Percentiles rank a stretch among this genome's conserved stretches.
These are phyloP conservation scores for Nemania diffusa DNA, from an alignment of 2,329 filamentous ascomycete genomes.

Conservation along the genomic window DNA sequence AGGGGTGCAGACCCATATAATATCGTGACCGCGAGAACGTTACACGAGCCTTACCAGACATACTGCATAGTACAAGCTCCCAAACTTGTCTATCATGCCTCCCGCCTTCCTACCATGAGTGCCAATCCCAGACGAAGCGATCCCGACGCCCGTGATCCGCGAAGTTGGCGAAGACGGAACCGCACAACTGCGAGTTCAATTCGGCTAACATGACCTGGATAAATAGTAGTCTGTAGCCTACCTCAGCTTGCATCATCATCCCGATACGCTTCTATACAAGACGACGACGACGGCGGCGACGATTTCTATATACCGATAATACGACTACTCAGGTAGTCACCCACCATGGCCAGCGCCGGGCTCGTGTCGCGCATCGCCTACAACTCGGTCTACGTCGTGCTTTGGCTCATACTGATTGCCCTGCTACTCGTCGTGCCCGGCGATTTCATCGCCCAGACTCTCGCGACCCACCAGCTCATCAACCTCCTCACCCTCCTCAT, in stretches of 20 bases:
- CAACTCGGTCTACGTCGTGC: slow-evolving; percentile 77
- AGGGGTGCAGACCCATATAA: neutral
- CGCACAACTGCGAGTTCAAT: slow-evolving; percentile 20
- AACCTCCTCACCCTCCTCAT: slow-evolving; percentile 86
- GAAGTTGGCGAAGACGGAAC: slow-evolving; percentile 28
- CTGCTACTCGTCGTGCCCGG: slow-evolving; percentile 83
- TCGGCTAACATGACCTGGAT: neutral
- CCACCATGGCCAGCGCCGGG: slow-evolving; percentile 56
- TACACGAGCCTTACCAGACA: too few relatives aligned
- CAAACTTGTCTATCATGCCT: too few relatives aligned
- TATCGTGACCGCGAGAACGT: neutral
- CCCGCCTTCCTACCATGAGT: slow-evolving; percentile 38
- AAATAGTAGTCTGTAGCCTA: neutral
- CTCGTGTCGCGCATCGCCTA: slow-evolving; percentile 84
- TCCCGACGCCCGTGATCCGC: slow-evolving; percentile 36
- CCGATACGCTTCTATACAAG: neutral
- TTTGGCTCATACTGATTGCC: slow-evolving; percentile 77
- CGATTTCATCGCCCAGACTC: slow-evolving; percentile 83
- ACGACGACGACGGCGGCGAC: too few relatives aligned
- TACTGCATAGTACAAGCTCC: too few relatives aligned
- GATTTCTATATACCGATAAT: too few relatives aligned
- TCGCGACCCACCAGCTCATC: slow-evolving; percentile 71
- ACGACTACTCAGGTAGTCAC: neutral
- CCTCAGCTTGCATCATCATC: neutral
- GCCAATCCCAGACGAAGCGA: slow-evolving; percentile 28